Evolutionary conservation across 306 rosid genomes (phyloP).

Genomic region (Trifolium subterraneum): DNA sequence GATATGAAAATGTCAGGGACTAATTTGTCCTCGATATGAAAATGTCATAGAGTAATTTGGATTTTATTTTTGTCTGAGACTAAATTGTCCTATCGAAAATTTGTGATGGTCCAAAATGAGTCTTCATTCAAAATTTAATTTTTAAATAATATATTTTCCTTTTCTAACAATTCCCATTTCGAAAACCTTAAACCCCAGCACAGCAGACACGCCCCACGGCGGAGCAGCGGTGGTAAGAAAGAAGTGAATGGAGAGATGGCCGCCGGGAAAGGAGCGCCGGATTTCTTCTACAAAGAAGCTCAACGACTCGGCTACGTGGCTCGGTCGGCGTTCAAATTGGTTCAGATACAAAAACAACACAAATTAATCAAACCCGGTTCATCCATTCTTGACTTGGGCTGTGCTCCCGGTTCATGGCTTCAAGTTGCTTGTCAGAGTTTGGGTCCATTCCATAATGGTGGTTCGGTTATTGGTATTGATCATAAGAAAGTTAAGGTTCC

Average conservation of each 20-base stretch:
- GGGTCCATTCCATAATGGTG: constrained; percentile 71
- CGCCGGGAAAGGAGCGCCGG: constrained; percentile 70
- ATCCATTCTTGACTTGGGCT: constrained; percentile 87
- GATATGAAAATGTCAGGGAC: no score
- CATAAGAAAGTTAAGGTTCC: constrained; percentile 91
- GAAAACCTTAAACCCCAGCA: not conserved
- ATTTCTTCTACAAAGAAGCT: constrained; percentile 95
- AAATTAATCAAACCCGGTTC: constrained; percentile 69
- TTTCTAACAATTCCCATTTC: no score
- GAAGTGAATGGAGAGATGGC: constrained; percentile 55
- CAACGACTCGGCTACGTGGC: constrained; percentile 96
- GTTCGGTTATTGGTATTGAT: constrained; percentile 82
- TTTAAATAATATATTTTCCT: no score
- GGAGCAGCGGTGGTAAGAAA: not conserved
- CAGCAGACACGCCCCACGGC: not conserved
- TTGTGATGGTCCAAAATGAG: no score
- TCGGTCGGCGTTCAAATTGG: constrained; percentile 89
- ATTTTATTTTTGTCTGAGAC: no score
- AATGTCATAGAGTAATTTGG: no score
- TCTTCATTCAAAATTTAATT: no score
- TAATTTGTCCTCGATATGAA: no score
- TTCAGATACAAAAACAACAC: constrained; percentile 85
- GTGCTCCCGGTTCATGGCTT: constrained; percentile 98
- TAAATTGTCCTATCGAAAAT: no score
- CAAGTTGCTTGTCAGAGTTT: constrained; percentile 96